Evolutionary conservation across 345 rosid genomes (phyloP).

Genomic region (Orychophragmus violaceus): DNA sequence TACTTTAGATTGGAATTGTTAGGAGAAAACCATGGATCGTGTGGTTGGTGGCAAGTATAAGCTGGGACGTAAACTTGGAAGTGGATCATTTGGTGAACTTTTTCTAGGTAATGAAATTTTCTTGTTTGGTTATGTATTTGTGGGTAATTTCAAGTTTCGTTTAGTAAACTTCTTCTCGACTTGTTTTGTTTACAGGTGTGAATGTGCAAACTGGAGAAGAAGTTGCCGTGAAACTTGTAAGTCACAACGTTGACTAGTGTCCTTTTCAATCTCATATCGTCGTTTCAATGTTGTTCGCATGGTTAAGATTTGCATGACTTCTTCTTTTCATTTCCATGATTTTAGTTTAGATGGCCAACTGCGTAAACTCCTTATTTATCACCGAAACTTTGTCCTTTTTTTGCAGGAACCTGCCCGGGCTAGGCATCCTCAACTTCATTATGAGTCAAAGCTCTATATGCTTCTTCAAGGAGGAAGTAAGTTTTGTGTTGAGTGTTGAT

Average conservation of each 20-base stretch:
- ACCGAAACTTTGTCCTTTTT: background rate
- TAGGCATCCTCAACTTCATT: conserved; percentile 87
- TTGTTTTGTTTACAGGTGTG: conserved; percentile 38
- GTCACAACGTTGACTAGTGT: conserved; percentile 6
- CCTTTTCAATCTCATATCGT: background rate
- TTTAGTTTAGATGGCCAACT: background rate
- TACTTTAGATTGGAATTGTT: background rate
- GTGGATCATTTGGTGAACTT: conserved; percentile 98
- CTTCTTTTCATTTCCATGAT: background rate
- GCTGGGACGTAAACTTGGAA: conserved; percentile 91
- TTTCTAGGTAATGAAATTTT: conserved; percentile 51
- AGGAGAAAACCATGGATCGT: conserved; percentile 46
- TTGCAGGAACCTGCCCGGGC: conserved; percentile 73
- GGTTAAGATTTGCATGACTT: background rate
- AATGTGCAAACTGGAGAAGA: conserved; percentile 90
- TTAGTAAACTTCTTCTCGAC: background rate
- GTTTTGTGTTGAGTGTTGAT: conserved; percentile 13
- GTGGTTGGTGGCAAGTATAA: conserved; percentile 87
- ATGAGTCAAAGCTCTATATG: conserved; percentile 79
- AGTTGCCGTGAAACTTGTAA: conserved; percentile 87
- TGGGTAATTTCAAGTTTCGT: background rate
- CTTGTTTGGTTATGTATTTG: background rate
- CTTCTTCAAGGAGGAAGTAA: conserved; percentile 92
- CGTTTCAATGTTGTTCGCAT: background rate
- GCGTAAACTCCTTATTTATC: background rate